Evolutionary conservation across 2,329 filamentous ascomycete species (phyloP).

Genomic region (Graphilbum ipis-grandicollis): DNA sequence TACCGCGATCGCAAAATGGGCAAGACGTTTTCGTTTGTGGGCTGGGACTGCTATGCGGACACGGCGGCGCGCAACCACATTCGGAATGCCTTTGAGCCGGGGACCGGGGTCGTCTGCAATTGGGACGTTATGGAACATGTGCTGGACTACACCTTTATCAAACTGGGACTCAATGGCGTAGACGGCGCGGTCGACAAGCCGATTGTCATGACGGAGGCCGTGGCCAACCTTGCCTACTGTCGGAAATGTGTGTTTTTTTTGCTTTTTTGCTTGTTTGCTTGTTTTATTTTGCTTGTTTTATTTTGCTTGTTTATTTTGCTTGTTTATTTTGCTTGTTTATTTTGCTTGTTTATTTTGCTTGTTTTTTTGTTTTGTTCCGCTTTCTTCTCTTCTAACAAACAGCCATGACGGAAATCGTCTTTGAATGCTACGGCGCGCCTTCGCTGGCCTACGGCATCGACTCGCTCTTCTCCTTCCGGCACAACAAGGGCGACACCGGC

Average conservation of each 20-base stretch:
- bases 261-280: not conserved
- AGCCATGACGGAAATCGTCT: constrained; percentile 96
- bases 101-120: constrained; percentile 82
- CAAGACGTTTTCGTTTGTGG: constrained; percentile 83
- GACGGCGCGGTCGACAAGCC: constrained; percentile 67
- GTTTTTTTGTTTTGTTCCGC: not conserved
- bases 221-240: constrained; percentile 80
- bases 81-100: constrained; percentile 77
- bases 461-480: constrained; percentile 85
- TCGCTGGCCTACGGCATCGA: constrained; percentile 90
- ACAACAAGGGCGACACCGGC: constrained; percentile 77
- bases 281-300: too few species aligned
- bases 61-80: constrained; percentile 83
- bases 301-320: not conserved
- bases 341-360: too few species aligned
- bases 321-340: too few species aligned
- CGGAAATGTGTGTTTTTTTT: constrained; percentile 51
- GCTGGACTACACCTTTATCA: constrained; percentile 86
- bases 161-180: constrained; percentile 66
- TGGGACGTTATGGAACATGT: constrained; percentile 97
- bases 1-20: constrained; percentile 89
- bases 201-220: constrained; percentile 86
- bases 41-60: constrained; percentile 84
- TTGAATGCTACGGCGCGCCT: constrained; percentile 86
- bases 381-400: too few species aligned